Conservation (phyloP, 805 yeast genomes). For the Yarrowia sp. region DNA sequence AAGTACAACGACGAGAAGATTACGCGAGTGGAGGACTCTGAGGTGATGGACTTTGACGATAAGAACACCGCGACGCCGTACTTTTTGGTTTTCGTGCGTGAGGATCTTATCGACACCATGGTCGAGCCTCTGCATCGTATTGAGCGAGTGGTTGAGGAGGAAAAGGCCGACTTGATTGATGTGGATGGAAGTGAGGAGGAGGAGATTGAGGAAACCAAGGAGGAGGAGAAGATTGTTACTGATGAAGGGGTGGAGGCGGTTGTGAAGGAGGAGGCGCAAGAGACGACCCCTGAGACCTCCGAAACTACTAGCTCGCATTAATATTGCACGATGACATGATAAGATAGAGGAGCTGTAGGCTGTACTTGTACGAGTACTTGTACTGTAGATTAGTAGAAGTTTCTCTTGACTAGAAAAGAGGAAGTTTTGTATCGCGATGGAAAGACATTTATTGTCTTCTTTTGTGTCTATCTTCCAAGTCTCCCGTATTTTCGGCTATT, state of each 20-base stretch:
- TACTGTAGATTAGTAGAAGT: too few relatives aligned
- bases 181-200: constrained; percentile 22
- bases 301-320: background rate
- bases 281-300: background rate
- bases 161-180: constrained; percentile 21
- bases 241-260: background rate
- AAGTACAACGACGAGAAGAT: constrained; percentile 96
- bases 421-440: too few relatives aligned
- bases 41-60: constrained; percentile 48
- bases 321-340: background rate
- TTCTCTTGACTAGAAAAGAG: too few relatives aligned
- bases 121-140: constrained; percentile 39
- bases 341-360: too few relatives aligned
- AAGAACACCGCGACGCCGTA: constrained; percentile 90
- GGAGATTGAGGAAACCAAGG: background rate
- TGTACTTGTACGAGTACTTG: too few relatives aligned
- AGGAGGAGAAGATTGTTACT: constrained; percentile 1
- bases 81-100: constrained; percentile 81
- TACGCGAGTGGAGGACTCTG: constrained; percentile 70
- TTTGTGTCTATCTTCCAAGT: too few relatives aligned
- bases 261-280: background rate
- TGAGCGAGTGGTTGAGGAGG: constrained; percentile 15
- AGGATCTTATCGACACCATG: constrained; percentile 56
- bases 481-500: too few relatives aligned
- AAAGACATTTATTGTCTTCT: too few relatives aligned